phyloP scores from a whole-genome alignment of 371 early-diverging fungal species.

The Batrachochytrium dendrobatidis region DNA sequence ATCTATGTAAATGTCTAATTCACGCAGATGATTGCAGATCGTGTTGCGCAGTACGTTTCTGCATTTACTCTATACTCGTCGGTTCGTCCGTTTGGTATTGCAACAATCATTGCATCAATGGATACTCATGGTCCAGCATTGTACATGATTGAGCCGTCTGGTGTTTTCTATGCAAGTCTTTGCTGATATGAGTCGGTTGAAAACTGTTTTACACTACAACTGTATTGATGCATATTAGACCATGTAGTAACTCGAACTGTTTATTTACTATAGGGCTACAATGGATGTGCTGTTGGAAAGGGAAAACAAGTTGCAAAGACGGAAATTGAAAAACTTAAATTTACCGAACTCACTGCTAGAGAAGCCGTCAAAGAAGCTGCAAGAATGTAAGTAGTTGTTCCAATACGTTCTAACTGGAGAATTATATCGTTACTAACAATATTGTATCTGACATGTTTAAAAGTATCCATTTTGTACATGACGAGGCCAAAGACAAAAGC shows the following conservation, averaged over 20 bases:
- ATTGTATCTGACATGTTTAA: neutral
- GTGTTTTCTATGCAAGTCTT: conserved; percentile 79
- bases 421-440: neutral
- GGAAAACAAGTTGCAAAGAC: conserved; percentile 95
- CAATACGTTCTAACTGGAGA: neutral
- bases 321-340: conserved; percentile 91
- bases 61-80: conserved; percentile 94
- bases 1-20: neutral
- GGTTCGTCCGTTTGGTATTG: conserved; percentile 94
- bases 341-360: conserved; percentile 72
- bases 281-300: conserved; percentile 92
- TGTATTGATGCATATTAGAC: conserved; percentile 5
- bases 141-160: conserved; percentile 95
- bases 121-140: conserved; percentile 79
- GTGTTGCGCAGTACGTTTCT: conserved; percentile 86
- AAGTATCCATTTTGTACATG: conserved; percentile 90
- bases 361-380: conserved; percentile 94
- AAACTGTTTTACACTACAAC: neutral
- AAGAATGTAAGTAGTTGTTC: conserved; percentile 64
- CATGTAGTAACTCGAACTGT: neutral
- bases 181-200: neutral
- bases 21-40: conserved; percentile 77
- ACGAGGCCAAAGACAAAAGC: conserved; percentile 94
- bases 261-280: conserved; percentile 65
- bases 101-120: conserved; percentile 73